A percentile compares a stretch with the other conserved stretches of the same genome.
These are phyloP conservation scores for Cryphonectria nitschkei DNA, from an alignment of 2,329 filamentous ascomycete genomes.

Conservation along the genomic window DNA sequence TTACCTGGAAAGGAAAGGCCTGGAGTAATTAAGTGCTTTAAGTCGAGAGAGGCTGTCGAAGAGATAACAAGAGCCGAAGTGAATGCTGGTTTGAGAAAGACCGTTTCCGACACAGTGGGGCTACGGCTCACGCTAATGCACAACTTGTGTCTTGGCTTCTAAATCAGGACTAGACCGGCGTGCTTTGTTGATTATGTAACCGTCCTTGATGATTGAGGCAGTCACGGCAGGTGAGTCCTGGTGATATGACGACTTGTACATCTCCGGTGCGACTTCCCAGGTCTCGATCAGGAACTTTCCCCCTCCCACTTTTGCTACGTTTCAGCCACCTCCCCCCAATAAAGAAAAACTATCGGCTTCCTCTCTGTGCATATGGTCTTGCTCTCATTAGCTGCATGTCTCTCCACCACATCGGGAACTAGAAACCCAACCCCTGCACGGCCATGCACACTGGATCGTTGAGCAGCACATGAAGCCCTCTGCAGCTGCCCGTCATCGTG, in stretches of 20 bases:
- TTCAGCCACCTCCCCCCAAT: background rate
- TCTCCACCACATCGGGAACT: background rate
- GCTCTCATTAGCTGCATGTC: background rate
- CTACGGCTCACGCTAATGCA: slow-evolving; percentile 29
- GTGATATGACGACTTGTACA: background rate
- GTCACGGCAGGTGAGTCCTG: background rate
- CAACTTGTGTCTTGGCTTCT: slow-evolving; percentile 35
- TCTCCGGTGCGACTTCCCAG: too few relatives aligned
- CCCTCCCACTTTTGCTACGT: background rate
- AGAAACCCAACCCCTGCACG: background rate
- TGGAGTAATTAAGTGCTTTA: background rate
- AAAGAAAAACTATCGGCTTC: background rate
- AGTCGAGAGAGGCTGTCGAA: too few relatives aligned
- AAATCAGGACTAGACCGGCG: slow-evolving; percentile 24
- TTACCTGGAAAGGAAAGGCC: slow-evolving; percentile 16
- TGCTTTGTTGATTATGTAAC: slow-evolving; percentile 2
- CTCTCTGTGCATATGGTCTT: background rate
- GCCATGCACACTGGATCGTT: background rate
- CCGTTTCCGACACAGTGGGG: slow-evolving; percentile 8
- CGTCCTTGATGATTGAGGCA: background rate
- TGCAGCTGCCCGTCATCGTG: background rate
- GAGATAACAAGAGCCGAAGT: background rate
- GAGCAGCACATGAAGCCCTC: background rate
- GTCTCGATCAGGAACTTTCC: background rate
- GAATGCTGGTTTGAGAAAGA: background rate